Conservation (phyloP, 2,329 filamentous ascomycete genomes). For the Pseudocercospora cruenta region DNA sequence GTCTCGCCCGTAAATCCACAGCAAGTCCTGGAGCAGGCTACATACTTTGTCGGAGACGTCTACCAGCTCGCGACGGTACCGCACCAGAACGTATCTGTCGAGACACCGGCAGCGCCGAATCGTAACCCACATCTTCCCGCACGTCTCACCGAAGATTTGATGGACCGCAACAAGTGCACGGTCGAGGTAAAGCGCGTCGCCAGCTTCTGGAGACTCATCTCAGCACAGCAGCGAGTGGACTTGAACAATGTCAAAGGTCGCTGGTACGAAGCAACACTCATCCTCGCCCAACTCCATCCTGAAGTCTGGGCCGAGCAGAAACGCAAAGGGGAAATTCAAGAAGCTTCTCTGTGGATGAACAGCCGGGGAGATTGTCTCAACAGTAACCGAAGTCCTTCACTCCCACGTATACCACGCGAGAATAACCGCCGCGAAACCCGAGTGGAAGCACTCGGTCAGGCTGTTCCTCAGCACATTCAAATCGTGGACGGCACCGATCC, state of each 20-base stretch:
- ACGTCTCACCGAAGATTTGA: conserved; percentile 57
- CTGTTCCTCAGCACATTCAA: conserved; percentile 43
- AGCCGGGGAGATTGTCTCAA: conserved; percentile 40
- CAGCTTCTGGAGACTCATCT: conserved; percentile 50
- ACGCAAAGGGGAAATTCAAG: conserved; percentile 38
- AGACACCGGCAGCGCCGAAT: conserved; percentile 38
- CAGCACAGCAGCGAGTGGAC: conserved; percentile 39
- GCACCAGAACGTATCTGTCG: conserved; percentile 40
- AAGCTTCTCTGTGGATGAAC: conserved; percentile 43
- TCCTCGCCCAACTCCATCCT: conserved; percentile 50
- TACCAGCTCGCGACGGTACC: conserved; percentile 53
- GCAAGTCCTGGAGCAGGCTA: conserved; percentile 30
- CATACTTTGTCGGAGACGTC: conserved; percentile 55
- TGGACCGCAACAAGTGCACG: conserved; percentile 51
- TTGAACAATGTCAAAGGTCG: conserved; percentile 60
- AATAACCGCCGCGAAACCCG: conserved; percentile 41
- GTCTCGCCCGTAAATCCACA: conserved; percentile 29
- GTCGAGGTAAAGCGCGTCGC: conserved; percentile 41
- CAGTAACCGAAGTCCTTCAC: conserved; percentile 34
- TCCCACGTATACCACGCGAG: conserved; percentile 32
- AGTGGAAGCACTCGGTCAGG: conserved; percentile 47
- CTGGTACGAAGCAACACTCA: conserved; percentile 61
- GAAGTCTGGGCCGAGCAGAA: conserved; percentile 31
- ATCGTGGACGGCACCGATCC: conserved; percentile 46
- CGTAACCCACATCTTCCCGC: conserved; percentile 51